Evolutionary conservation across 2,329 filamentous ascomycete genomes (phyloP), one percentile per base, ranked within the genome.

Genomic region (Phyllosticta ampelicida): DNA sequence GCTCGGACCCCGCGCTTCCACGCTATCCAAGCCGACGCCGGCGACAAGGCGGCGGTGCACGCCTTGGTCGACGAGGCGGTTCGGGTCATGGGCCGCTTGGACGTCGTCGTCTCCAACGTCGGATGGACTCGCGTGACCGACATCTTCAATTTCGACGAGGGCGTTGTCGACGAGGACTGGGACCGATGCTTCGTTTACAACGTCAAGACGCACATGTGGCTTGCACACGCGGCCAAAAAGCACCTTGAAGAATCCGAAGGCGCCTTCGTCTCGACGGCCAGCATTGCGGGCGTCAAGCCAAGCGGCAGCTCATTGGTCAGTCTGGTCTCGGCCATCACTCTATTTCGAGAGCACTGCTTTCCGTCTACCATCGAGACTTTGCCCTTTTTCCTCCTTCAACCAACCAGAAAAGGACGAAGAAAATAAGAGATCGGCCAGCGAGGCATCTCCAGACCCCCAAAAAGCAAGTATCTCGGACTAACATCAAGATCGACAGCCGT

Each of bases 161-260:
- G 80, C 44, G 74, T 84, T 69, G 74, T 72, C 50, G 81, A 85
- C 54, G 80, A 78, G 2, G 83, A 86, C 55, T 86, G 83, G 83
- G 81, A 86, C 63, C 82, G 78, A 72, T 85, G 82, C 72, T 86
- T 80, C 74, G 73, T 77, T 9, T 78, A 82, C 60, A 87, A 87
- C 64, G 83, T 86, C 51, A 77, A 75, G 59, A 76, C 75, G 10
- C 71, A 75, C 54, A 60, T 76, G 44, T 73, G 71, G 65, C 75
- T 86, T 48, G 76, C 85, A 62, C 78, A 80, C 56, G 78, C 77
- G 9, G 83, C 82, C 3, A 70, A 79, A 60, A 76, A 83, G 5
- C 81, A 78, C 0, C 80, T 87, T 64, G 80, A 81, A 21, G 72
- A 77, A 2, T 85, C 73, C 0, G 78, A 84, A 60, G 84, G 84